Percentiles rank a stretch among this genome's conserved stretches.
Evolutionary conservation across 1,139 yeast species (phyloP).

Genomic region (Geotrichum cucujoidarum): DNA sequence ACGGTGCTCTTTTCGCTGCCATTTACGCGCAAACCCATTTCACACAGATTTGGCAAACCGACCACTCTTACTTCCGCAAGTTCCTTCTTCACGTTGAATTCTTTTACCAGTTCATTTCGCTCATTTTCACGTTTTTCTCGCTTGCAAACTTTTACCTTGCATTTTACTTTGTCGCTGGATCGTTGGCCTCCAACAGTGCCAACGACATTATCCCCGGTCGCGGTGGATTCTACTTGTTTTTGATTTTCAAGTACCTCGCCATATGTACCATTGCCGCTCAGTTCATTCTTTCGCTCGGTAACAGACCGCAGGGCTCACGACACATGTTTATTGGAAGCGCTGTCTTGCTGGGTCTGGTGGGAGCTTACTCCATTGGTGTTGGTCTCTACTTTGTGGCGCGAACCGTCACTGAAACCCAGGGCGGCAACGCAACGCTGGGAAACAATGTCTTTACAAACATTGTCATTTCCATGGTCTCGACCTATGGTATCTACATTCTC

Average conservation of each 20-base stretch:
- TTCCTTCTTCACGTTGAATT: constrained; percentile 78
- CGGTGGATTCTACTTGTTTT: constrained; percentile 68
- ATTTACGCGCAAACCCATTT: constrained; percentile 73
- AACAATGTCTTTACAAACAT: constrained; percentile 62
- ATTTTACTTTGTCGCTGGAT: constrained; percentile 88
- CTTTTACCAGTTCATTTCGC: constrained; percentile 67
- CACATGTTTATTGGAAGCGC: constrained; percentile 68
- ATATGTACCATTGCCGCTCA: constrained; percentile 77
- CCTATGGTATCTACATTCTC: constrained; percentile 77
- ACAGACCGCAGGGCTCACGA: constrained; percentile 89
- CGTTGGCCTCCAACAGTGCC: constrained; percentile 48
- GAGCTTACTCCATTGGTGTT: constrained; percentile 72
- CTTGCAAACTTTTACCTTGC: constrained; percentile 86
- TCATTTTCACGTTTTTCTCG: constrained; percentile 83
- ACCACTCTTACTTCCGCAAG: constrained; percentile 73
- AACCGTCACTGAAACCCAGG: constrained; percentile 44
- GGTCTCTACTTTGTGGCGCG: constrained; percentile 74
- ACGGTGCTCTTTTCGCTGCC: constrained; percentile 81
- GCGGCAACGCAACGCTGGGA: constrained; percentile 37
- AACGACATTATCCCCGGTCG: constrained; percentile 51
- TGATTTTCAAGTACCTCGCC: constrained; percentile 77
- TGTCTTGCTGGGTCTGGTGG: constrained; percentile 67
- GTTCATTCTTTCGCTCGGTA: constrained; percentile 89
- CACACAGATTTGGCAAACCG: constrained; percentile 78
- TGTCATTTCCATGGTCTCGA: constrained; percentile 73